Evolutionary conservation across 495 filamentous ascomycete species (phyloP).

Genomic region (Aspergillus coremiiformis): DNA sequence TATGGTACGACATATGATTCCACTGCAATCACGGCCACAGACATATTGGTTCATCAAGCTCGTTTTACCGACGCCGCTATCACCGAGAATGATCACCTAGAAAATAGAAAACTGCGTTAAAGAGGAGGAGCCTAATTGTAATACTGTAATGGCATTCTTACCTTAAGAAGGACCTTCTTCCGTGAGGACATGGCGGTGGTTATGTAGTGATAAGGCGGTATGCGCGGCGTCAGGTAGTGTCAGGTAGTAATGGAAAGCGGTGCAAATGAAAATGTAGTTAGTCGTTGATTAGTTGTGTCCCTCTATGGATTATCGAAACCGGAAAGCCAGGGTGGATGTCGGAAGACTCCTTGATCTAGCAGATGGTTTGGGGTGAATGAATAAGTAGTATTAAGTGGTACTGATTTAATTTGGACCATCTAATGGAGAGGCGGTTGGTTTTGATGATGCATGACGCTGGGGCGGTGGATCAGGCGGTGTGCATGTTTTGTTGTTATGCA

Average conservation of each 20-base stretch:
- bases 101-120: not conserved
- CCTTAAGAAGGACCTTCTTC: slow-evolving; percentile 98
- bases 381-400: not conserved
- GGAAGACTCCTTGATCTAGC: not conserved
- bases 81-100: slow-evolving; percentile 95
- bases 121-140: not conserved
- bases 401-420: not conserved
- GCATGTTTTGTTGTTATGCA: not conserved
- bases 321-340: not conserved
- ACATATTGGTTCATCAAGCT: slow-evolving; percentile 99
- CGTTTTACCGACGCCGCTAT: slow-evolving; percentile 98
- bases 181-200: slow-evolving; percentile 68
- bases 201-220: slow-evolving; percentile 4
- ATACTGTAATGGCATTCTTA: slow-evolving; percentile 24
- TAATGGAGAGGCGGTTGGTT: slow-evolving; percentile 14
- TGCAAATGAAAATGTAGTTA: not conserved
- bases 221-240: no score
- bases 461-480: slow-evolving; percentile 34
- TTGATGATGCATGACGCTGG: slow-evolving; percentile 29
- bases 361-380: slow-evolving; percentile 3
- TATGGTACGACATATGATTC: not conserved
- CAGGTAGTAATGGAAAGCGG: not conserved
- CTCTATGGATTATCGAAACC: not conserved
- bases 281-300: not conserved
- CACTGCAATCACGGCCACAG: slow-evolving; percentile 29